phyloP scores from a whole-genome alignment of 1,284 basidiomycete genomes.

The Tilletia horrida region DNA sequence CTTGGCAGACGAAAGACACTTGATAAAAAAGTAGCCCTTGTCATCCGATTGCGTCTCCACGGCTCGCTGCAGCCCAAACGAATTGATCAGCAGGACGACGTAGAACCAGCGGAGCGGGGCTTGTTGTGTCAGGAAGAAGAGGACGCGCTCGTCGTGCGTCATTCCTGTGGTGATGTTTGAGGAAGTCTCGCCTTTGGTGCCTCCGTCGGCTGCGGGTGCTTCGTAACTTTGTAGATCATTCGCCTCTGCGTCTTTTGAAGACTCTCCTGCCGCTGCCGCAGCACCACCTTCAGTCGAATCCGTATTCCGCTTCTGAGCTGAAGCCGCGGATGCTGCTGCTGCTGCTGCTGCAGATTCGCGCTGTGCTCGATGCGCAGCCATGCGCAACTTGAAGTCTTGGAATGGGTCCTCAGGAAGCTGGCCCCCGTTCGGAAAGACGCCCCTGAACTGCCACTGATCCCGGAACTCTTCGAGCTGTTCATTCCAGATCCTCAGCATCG shows the following conservation, averaged over 20 bases:
- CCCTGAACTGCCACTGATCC: conserved; percentile 62
- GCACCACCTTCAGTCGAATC: no score
- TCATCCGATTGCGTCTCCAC: conserved; percentile 62
- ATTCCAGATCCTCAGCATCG: conserved; percentile 78
- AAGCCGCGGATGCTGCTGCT: not conserved
- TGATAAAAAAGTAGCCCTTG: conserved; percentile 47
- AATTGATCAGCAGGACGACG: conserved; percentile 65
- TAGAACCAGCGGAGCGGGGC: conserved; percentile 49
- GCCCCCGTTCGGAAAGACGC: conserved; percentile 27
- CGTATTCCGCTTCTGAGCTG: no score
- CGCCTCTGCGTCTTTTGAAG: no score
- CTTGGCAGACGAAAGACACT: conserved; percentile 51
- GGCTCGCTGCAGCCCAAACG: conserved; percentile 90
- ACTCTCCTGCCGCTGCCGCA: no score
- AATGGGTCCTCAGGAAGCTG: conserved; percentile 1
- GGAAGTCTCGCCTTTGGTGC: not conserved
- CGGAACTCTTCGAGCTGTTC: conserved; percentile 71
- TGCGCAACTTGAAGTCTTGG: conserved; percentile 10
- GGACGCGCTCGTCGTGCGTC: conserved; percentile 42
- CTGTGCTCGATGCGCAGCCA: conserved; percentile 8
- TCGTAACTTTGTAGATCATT: not conserved
- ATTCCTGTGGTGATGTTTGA: conserved; percentile 29
- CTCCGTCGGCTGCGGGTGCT: not conserved
- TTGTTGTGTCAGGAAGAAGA: conserved; percentile 43
- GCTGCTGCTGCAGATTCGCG: not conserved